Base-by-base conservation (phyloP, 768 basidiomycete species). In the Leccinum sublutescens region DNA sequence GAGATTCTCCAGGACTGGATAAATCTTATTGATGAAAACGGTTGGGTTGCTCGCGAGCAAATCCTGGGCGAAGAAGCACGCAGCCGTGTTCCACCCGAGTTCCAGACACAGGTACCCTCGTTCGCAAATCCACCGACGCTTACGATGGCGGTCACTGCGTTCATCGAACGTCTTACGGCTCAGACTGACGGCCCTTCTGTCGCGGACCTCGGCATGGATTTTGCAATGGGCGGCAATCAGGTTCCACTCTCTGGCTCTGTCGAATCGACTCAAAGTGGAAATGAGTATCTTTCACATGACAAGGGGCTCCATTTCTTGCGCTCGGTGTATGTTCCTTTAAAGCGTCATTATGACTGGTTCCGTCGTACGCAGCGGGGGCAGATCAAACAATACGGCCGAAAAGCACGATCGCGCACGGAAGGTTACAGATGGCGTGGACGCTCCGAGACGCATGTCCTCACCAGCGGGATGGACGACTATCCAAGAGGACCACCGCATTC, bases 331-430 rank as follows among this genome's bases (percentile, higher is more conserved):
- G 74, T 77, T 21, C 88, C 91, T 0, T 80, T 98, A 14, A 91
- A 90, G 67, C 83, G 91, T 27, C 96, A 98, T 71, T 98, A 96
- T 70, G 88, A 93, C 55, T 98, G 95, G 95, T 97, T 98, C 82
- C 85, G 93, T 45, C 85, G 87, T 49, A 97, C 95, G 3, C 95
- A 98, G 71, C 84, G 91, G 5, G 95, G 95, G 8, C 93, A 95
- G 71, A 89, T 98, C 66, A 93, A 92, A 69, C 92, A 93, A 69
- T 98, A 93, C 70, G 85, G 83, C 3, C 83, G 95, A 36, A 83
- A 82, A 57, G 88, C 93, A 2, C 84, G 89, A n/a, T 92, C 91
- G n/a, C 80, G 88, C 54, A 86, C 86, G 1, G 95, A 98, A 73
- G 95, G 84, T 2, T 98, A 97, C 76, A 83, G 95, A 34, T 98